Evolutionary conservation across 148 eudicot genomes (phyloP), one percentile per base, ranked within the genome.

Genomic region (Rhododendron ovatum): DNA sequence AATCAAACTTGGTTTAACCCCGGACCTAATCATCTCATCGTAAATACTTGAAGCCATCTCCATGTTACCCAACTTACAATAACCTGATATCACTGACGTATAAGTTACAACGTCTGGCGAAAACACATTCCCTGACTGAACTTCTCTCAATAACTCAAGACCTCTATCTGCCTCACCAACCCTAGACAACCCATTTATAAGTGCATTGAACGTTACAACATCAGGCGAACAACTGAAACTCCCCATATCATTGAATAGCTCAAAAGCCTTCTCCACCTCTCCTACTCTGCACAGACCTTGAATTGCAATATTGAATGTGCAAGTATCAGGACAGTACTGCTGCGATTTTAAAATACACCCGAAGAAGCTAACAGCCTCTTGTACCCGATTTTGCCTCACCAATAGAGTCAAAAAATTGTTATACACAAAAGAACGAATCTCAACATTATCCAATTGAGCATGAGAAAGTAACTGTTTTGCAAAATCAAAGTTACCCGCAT

Each of bases 81-180:
- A 92, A 33, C 95, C 94, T 28, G 91, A 90, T 88, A 96, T 93
- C 39, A 94, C 83, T 28, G 98, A 84, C 10, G 99, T 93, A 92
- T 90, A 96, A 47, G 98, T 95, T 65, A 90, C 91, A 86, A 91
- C 96, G 90, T 93, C 93, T 2, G 98, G 96, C 41, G 90, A 86
- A 45, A 92, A 57, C 53, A 65, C 90, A 88, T 80, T 81, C 78
- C 88, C 88, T 0, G 87, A 89, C 78, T 86, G 90, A 79, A 93
- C 87, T 87, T 94, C 92, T 51, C 65, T 82, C 53, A 96, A 86
- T 82, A 95, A 89, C 83, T 92, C 91, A 59, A 80, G 88, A 24
- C 90, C 96, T 89, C 89, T 92, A 73, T 89, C 93, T 22, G 88
- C 89, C 87, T 90, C 87, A 39, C 92, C 89, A 73, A 86, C 91